Conservation (phyloP, 2,329 filamentous ascomycete genomes). For the Pezicula carpinea region DNA sequence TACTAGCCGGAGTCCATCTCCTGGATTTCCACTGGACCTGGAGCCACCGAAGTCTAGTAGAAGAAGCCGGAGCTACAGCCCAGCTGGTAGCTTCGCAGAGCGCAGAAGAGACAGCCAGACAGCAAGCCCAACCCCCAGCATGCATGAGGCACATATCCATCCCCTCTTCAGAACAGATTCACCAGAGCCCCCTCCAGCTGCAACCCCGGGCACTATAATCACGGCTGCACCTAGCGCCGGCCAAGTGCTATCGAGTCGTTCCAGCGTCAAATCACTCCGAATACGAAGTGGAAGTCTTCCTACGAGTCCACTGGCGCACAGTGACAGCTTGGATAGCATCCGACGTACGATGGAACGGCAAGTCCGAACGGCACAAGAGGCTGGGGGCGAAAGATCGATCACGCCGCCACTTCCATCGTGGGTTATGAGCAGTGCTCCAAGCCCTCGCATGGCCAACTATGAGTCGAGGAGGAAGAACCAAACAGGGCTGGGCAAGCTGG, state of each 20-base stretch:
- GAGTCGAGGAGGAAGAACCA: constrained; percentile 24
- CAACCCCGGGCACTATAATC: constrained; percentile 67
- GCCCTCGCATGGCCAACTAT: constrained; percentile 45
- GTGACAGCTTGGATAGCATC: constrained; percentile 44
- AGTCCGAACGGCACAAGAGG: constrained; percentile 17
- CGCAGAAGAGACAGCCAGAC: constrained; percentile 8
- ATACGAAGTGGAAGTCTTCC: constrained; percentile 54
- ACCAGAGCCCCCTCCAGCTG: constrained; percentile 59
- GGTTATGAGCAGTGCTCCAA: constrained; percentile 49
- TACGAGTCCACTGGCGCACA: constrained; percentile 44
- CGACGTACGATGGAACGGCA: constrained; percentile 23
- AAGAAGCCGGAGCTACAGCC: constrained; percentile 26
- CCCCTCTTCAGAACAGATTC: constrained; percentile 73
- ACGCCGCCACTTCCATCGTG: constrained; percentile 59
- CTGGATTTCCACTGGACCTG: constrained; percentile 54
- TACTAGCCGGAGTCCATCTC: constrained; percentile 60
- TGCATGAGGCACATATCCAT: constrained; percentile 65
- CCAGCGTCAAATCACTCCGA: constrained; percentile 47
- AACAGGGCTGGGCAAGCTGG: constrained; percentile 17
- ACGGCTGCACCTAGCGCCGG: constrained; percentile 65
- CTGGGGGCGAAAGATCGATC: constrained; percentile 40
- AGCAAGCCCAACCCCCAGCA: constrained; percentile 30
- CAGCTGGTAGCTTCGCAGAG: constrained; percentile 19
- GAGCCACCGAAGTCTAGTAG: constrained; percentile 37
- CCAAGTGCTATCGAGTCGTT: constrained; percentile 52